These are phyloP conservation scores for Eucalyptus sp. DNA, from an alignment of 345 rosid genomes.

Conservation along the genomic window DNA sequence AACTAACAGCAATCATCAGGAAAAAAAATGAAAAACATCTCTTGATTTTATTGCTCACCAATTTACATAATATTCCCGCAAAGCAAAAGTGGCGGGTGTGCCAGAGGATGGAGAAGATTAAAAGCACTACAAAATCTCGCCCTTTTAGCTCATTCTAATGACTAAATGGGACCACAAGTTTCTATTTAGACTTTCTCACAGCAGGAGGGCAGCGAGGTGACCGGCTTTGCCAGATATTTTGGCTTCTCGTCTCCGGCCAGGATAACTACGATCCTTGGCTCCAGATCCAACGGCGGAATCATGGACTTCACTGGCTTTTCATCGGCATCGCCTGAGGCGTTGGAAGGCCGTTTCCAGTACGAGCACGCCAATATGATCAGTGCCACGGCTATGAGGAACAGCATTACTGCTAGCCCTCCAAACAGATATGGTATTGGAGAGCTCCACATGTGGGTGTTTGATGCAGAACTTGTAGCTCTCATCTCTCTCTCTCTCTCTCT, in stretches of 20 bases:
- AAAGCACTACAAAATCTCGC: background rate
- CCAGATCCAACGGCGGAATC: background rate
- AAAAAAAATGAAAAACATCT: background rate
- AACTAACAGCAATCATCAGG: background rate
- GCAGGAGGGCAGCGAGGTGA: background rate
- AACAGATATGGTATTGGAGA: constrained; percentile 23
- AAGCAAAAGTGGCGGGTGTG: background rate
- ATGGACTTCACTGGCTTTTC: background rate
- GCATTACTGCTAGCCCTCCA: constrained; percentile 11
- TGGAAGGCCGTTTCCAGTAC: background rate
- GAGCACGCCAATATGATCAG: constrained; percentile 14
- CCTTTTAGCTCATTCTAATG: background rate
- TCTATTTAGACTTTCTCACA: background rate
- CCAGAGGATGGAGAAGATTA: background rate
- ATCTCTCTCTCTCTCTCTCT: background rate
- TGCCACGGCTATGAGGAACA: constrained; percentile 9
- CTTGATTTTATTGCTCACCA: background rate
- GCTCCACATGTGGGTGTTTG: background rate
- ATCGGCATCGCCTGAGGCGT: background rate
- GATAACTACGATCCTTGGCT: constrained; percentile 20
- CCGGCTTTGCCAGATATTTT: constrained; percentile 11
- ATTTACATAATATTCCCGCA: background rate
- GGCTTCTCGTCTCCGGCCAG: constrained; percentile 40
- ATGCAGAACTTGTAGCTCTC: background rate
- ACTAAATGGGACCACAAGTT: background rate